Conservation (phyloP, 192 early-diverging fungal genomes). For the Physocladia obscura region DNA sequence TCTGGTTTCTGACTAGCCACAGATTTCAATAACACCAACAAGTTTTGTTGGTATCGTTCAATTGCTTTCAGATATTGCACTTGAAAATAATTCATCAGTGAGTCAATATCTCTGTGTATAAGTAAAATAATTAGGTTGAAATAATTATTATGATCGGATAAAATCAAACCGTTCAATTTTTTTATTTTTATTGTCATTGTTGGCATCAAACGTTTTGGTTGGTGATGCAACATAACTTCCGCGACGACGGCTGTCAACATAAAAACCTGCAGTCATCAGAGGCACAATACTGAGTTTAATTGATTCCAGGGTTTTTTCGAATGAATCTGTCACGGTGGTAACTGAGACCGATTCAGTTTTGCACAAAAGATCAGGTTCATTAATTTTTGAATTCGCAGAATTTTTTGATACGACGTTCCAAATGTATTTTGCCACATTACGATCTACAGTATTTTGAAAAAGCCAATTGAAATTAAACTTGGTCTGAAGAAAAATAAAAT, state of each 20-base stretch:
- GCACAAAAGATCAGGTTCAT: not conserved
- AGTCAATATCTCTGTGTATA: not conserved
- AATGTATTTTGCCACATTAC: not conserved
- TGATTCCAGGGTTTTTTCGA: not conserved
- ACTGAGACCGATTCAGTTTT: not conserved
- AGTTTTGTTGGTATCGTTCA: not conserved
- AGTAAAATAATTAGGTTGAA: not conserved
- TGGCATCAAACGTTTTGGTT: not conserved
- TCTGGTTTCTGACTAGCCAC: not conserved
- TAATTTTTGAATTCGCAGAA: not conserved
- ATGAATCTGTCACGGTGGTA: not conserved
- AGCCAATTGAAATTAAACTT: not conserved
- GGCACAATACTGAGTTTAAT: not conserved
- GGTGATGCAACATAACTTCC: not conserved
- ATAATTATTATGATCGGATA: not conserved
- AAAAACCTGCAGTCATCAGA: not conserved
- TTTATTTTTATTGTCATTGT: too few species aligned
- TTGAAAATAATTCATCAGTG: not conserved
- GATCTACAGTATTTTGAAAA: not conserved
- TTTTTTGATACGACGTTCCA: constrained; percentile 6
- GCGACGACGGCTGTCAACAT: not conserved
- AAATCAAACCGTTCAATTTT: not conserved
- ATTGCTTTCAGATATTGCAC: constrained; percentile 17
- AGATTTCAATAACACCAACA: not conserved
- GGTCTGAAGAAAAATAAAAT: too few species aligned